Evolutionary conservation across 139 green algal species (phyloP).

Genomic region (Deuterostichococcus epilithicus): DNA sequence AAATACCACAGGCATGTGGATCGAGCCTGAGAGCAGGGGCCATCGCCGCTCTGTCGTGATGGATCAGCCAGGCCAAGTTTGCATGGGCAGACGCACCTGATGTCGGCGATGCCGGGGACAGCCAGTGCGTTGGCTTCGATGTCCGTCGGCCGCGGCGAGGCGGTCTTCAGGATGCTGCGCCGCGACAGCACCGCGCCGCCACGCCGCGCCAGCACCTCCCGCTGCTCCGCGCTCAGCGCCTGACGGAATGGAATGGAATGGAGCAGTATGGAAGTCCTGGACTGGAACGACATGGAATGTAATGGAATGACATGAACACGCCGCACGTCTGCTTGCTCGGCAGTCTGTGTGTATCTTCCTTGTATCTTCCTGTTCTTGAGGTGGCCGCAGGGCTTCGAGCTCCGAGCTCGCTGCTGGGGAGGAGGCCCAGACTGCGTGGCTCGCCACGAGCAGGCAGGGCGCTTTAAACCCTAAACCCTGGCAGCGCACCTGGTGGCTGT

Average conservation of each 20-base stretch:
- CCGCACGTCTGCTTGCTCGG: no score
- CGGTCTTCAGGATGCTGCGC: constrained; percentile 87
- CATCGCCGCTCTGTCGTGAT: no score
- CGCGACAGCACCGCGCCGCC: constrained; percentile 64
- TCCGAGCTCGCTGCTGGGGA: no score
- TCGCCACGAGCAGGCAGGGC: neutral
- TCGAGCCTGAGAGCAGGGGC: no score
- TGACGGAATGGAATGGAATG: no score
- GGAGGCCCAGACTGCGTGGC: no score
- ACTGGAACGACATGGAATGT: neutral
- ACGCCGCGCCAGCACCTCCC: constrained; percentile 60
- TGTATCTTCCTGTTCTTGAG: no score
- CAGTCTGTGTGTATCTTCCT: no score
- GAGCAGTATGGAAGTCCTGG: constrained; percentile 19
- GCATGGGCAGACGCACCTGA: neutral
- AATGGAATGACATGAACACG: no score
- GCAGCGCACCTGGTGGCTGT: constrained; percentile 6
- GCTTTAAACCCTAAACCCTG: no score
- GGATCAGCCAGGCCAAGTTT: neutral
- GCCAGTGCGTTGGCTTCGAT: constrained; percentile 4
- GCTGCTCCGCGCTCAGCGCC: constrained; percentile 32
- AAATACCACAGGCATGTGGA: no score
- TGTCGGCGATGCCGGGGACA: constrained; percentile 3
- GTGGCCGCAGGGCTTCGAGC: no score
- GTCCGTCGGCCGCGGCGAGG: constrained; percentile 7